phyloP scores from a whole-genome alignment of 202 grass and related monocot species.

The Setaria viridis region DNA sequence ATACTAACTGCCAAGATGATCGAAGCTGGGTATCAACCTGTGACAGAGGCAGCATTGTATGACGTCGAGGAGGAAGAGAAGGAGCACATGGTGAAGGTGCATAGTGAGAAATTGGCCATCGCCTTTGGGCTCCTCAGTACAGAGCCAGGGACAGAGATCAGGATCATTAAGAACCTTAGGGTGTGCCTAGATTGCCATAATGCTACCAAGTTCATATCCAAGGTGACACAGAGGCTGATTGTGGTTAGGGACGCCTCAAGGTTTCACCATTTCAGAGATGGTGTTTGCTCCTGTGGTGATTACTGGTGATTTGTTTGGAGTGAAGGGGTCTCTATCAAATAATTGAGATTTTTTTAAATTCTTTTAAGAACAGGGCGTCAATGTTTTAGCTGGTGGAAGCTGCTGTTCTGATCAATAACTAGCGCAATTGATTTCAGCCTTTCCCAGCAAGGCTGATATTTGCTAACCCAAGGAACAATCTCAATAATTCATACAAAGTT shows the following conservation, averaged over 20 bases:
- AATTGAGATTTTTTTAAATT: conserved; percentile 7
- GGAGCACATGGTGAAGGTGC: conserved; percentile 75
- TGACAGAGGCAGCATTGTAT: conserved; percentile 60
- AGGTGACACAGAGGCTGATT: conserved; percentile 72
- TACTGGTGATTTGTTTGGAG: conserved; percentile 62
- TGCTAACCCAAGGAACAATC: background rate
- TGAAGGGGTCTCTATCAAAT: conserved; percentile 14
- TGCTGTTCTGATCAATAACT: background rate
- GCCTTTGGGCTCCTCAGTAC: conserved; percentile 69
- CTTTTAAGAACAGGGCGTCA: background rate
- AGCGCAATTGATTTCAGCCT: background rate
- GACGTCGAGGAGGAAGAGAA: conserved; percentile 85
- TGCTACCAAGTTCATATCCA: conserved; percentile 72
- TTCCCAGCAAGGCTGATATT: background rate
- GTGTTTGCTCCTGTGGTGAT: conserved; percentile 77
- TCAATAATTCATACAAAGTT: background rate
- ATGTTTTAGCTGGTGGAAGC: background rate
- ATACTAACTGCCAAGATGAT: conserved; percentile 60
- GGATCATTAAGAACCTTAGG: conserved; percentile 85
- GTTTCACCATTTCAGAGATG: conserved; percentile 81
- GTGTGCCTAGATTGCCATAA: conserved; percentile 80
- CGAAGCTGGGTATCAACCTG: conserved; percentile 62
- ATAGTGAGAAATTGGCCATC: conserved; percentile 80
- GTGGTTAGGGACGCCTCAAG: conserved; percentile 70
- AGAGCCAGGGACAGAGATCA: conserved; percentile 67